phyloP scores from a whole-genome alignment of 2,329 filamentous ascomycete species.

The Aureobasidium sp. region DNA sequence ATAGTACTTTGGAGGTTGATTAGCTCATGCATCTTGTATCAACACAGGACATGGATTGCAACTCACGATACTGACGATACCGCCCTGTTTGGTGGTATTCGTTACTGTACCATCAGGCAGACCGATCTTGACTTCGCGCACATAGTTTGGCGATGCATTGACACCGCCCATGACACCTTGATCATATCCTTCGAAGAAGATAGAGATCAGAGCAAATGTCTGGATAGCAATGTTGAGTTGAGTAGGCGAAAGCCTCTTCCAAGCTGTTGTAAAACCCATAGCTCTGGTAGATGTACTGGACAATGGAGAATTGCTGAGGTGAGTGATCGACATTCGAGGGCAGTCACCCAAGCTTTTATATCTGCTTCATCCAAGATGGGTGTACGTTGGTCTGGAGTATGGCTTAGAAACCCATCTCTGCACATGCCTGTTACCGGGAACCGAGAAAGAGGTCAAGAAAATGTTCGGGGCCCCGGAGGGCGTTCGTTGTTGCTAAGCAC shows the following conservation, averaged over 20 bases:
- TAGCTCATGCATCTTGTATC: not conserved
- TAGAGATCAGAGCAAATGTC: constrained; percentile 27
- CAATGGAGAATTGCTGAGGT: not conserved
- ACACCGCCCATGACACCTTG: constrained; percentile 49
- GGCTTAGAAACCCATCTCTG: not conserved
- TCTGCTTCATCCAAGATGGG: not conserved
- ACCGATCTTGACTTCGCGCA: constrained; percentile 40
- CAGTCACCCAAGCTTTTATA: not conserved
- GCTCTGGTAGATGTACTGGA: not conserved
- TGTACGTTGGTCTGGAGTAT: not conserved
- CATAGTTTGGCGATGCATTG: constrained; percentile 36
- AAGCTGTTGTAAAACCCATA: constrained; percentile 35
- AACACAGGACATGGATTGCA: no score
- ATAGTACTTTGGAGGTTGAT: constrained; percentile 33
- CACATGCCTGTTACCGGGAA: not conserved
- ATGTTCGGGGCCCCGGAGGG: constrained; percentile 2
- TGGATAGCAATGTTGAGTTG: constrained; percentile 36
- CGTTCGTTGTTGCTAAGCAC: not conserved
- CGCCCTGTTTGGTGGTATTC: constrained; percentile 42
- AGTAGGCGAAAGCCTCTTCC: constrained; percentile 35
- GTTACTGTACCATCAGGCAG: constrained; percentile 38
- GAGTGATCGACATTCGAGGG: not conserved
- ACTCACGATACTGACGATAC: constrained; percentile 39
- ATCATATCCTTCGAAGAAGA: constrained; percentile 43
- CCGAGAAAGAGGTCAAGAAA: not conserved